These are phyloP conservation scores for Penicillium paneum DNA, from an alignment of 2,329 filamentous ascomycete genomes.

Conservation along the genomic window DNA sequence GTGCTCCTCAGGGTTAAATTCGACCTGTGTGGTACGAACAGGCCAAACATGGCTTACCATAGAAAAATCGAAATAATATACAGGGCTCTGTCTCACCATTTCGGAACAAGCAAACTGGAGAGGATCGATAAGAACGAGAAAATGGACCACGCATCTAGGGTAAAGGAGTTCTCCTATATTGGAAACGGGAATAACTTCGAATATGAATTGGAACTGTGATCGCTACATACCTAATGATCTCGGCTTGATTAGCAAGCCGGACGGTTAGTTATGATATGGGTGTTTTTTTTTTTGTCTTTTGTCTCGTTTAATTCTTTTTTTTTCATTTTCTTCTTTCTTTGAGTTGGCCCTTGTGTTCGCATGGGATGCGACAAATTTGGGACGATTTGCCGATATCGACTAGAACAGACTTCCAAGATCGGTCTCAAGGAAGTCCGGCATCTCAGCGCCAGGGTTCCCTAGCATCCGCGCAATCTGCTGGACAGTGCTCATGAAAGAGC, in stretches of 20 bases:
- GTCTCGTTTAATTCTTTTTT: neutral
- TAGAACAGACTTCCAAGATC: conserved; percentile 7
- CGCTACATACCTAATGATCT: neutral
- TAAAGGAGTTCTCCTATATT: neutral
- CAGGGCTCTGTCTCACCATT: neutral
- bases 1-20: conserved; percentile 27
- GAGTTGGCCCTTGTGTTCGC: neutral
- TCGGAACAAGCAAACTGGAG: neutral
- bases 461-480: conserved; percentile 4
- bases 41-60: neutral
- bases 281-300: neutral
- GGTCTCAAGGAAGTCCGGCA: neutral
- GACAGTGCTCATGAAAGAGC: conserved; percentile 2
- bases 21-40: neutral
- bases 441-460: neutral
- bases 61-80: neutral
- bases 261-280: neutral
- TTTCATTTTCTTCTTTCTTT: neutral
- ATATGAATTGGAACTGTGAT: neutral
- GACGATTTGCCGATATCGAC: neutral
- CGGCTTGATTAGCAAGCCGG: neutral
- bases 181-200: neutral
- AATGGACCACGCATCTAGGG: neutral
- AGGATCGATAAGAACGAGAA: neutral
- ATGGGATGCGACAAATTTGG: neutral